Conservation (phyloP, 1,139 yeast genomes). For the Yamadazyma triangularis region DNA sequence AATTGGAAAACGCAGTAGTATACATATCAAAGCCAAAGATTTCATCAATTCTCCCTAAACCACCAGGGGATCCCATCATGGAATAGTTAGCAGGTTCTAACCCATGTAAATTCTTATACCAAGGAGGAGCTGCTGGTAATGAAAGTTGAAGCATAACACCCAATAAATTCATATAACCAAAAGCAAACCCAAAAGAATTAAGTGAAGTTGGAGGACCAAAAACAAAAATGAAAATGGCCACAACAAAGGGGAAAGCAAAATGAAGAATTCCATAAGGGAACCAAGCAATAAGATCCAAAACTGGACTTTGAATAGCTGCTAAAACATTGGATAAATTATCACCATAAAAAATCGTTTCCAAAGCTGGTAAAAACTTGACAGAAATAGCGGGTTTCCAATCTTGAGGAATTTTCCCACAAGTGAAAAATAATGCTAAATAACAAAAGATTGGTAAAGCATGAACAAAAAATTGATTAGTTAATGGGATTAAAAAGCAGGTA, state of each 20-base stretch:
- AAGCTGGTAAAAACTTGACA: slow-evolving; percentile 87
- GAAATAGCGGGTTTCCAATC: slow-evolving; percentile 83
- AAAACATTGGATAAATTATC: slow-evolving; percentile 85
- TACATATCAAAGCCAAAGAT: slow-evolving; percentile 80
- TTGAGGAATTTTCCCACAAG: slow-evolving; percentile 73
- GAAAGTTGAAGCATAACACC: slow-evolving; percentile 79
- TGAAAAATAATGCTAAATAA: slow-evolving; percentile 84
- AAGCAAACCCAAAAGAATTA: slow-evolving; percentile 87
- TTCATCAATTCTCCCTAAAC: slow-evolving; percentile 82
- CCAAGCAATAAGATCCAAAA: slow-evolving; percentile 88
- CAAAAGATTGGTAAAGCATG: slow-evolving; percentile 82
- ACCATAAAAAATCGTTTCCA: slow-evolving; percentile 92
- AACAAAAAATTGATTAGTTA: slow-evolving; percentile 80
- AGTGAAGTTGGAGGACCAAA: slow-evolving; percentile 92
- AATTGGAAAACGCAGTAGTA: slow-evolving; percentile 78
- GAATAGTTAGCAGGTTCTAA: slow-evolving; percentile 86
- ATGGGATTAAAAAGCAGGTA: slow-evolving; percentile 56
- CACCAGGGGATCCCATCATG: slow-evolving; percentile 96
- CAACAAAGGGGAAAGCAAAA: slow-evolving; percentile 84
- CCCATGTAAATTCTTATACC: slow-evolving; percentile 89
- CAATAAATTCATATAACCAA: slow-evolving; percentile 91
- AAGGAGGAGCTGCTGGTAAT: slow-evolving; percentile 97
- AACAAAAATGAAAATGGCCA: slow-evolving; percentile 71
- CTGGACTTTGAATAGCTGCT: slow-evolving; percentile 65
- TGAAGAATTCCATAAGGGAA: slow-evolving; percentile 92